Conservation (phyloP, 2,329 filamentous ascomycete genomes). For the Aureobasidium zeae region DNA sequence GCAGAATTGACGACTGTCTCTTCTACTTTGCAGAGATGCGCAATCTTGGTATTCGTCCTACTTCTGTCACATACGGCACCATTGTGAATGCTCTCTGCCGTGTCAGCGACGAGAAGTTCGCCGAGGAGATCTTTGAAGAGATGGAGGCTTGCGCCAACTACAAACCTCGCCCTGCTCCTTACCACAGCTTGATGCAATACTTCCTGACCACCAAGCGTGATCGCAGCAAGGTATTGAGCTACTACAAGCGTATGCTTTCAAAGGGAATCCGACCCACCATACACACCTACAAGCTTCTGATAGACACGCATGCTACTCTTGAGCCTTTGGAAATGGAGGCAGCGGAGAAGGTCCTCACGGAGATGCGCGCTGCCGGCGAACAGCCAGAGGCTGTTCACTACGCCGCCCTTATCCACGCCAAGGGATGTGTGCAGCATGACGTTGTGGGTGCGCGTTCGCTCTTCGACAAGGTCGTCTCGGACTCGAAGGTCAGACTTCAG, state of each 20-base stretch:
- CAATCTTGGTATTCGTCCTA: conserved; percentile 81
- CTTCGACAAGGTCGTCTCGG: conserved; percentile 70
- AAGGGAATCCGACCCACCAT: conserved; percentile 83
- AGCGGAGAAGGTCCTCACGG: conserved; percentile 71
- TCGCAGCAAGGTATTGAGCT: conserved; percentile 82
- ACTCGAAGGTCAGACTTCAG: conserved; percentile 59
- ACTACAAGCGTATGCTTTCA: conserved; percentile 88
- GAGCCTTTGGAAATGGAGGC: conserved; percentile 84
- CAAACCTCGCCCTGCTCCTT: conserved; percentile 91
- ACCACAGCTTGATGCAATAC: conserved; percentile 99
- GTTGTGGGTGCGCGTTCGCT: conserved; percentile 71
- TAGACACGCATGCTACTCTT: conserved; percentile 89
- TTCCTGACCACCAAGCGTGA: conserved; percentile 97
- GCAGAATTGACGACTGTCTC: conserved; percentile 93
- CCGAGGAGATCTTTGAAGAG: conserved; percentile 95
- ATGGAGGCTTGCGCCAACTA: conserved; percentile 99
- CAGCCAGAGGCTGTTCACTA: conserved; percentile 89
- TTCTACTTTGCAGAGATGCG: conserved; percentile 99
- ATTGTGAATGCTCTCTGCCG: conserved; percentile 96
- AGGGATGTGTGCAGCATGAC: conserved; percentile 88
- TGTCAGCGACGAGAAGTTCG: conserved; percentile 94
- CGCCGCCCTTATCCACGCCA: conserved; percentile 88
- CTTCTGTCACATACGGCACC: conserved; percentile 94
- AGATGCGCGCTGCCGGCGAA: conserved; percentile 65
- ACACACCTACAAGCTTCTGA: conserved; percentile 94